phyloP scores from a whole-genome alignment of 2,329 filamentous ascomycete species.

The Tolypocladium ophioglossoides region DNA sequence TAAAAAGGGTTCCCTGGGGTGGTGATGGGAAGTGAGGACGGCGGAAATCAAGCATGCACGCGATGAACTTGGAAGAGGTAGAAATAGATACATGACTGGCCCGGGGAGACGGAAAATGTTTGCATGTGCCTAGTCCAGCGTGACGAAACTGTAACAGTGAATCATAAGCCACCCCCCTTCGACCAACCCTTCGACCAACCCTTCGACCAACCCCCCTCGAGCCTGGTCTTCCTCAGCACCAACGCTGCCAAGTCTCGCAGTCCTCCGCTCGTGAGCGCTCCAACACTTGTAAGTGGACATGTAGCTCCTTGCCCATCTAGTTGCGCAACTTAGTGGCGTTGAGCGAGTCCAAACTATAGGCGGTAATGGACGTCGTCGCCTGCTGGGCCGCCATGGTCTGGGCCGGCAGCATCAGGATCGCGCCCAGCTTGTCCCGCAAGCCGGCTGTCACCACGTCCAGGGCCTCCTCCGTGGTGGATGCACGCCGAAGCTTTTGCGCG shows the following conservation, averaged over 20 bases:
- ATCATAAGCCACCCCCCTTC: too few species aligned
- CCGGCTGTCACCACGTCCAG: slow-evolving; percentile 12
- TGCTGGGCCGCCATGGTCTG: slow-evolving; percentile 11
- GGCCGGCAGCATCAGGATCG: slow-evolving; percentile 18
- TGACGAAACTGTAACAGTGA: too few species aligned
- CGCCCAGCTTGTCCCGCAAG: slow-evolving; percentile 21
- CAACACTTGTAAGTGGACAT: slow-evolving; percentile 37
- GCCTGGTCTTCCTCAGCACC: slow-evolving; percentile 15
- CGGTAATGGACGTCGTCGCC: slow-evolving; percentile 11
- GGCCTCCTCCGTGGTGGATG: slow-evolving; percentile 9
- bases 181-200: too few species aligned
- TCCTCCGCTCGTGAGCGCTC: slow-evolving; percentile 40
- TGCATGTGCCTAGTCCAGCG: too few species aligned
- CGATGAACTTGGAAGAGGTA: too few species aligned
- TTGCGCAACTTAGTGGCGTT: slow-evolving; percentile 40
- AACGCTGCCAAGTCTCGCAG: slow-evolving; percentile 12
- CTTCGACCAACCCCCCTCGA: slow-evolving; percentile 9
- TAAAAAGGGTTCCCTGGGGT: too few species aligned
- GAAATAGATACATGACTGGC: too few species aligned
- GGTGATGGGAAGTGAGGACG: too few species aligned
- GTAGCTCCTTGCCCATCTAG: slow-evolving; percentile 35
- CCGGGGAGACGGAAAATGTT: too few species aligned
- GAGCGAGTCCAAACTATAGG: slow-evolving; percentile 32
- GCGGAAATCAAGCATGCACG: too few species aligned
- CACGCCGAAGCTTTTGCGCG: slow-evolving; percentile 7